Evolutionary conservation across 2,329 filamentous ascomycete species (phyloP).

Genomic region (Colletotrichum sp.): DNA sequence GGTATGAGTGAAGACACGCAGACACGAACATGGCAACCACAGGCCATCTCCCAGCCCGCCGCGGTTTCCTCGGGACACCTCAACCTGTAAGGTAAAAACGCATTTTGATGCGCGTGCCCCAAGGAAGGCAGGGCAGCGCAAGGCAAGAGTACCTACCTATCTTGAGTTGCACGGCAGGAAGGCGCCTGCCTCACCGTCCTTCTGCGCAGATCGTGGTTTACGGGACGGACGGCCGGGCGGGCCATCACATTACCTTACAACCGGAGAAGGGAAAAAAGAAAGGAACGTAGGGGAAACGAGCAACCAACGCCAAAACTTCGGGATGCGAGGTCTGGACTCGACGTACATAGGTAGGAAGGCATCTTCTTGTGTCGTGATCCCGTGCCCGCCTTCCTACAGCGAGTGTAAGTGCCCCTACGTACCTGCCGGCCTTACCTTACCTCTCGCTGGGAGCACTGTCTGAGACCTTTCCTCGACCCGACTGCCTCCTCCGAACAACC

Average conservation of each 20-base stretch:
- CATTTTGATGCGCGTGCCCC: background rate
- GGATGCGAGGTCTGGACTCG: background rate
- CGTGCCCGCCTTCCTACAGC: background rate
- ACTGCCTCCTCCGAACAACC: background rate
- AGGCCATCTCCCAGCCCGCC: background rate
- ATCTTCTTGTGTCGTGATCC: background rate
- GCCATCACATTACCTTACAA: background rate
- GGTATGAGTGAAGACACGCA: background rate
- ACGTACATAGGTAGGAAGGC: background rate
- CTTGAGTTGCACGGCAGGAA: background rate
- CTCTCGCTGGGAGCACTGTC: background rate
- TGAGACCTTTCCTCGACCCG: background rate
- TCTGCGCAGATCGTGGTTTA: background rate
- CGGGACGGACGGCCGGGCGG: background rate
- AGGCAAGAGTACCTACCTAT: background rate
- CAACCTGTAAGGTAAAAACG: background rate
- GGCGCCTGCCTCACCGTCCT: background rate
- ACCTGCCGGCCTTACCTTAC: background rate
- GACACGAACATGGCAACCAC: background rate
- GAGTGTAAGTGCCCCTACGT: background rate
- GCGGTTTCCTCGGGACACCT: background rate
- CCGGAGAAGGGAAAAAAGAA: background rate
- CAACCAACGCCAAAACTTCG: background rate
- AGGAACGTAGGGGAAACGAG: background rate
- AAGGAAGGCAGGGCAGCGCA: background rate